Evolutionary conservation across 495 filamentous ascomycete species (phyloP), one percentile per base, ranked within the genome.

Genomic region (Aspergillus sclerotiicarbonarius): DNA sequence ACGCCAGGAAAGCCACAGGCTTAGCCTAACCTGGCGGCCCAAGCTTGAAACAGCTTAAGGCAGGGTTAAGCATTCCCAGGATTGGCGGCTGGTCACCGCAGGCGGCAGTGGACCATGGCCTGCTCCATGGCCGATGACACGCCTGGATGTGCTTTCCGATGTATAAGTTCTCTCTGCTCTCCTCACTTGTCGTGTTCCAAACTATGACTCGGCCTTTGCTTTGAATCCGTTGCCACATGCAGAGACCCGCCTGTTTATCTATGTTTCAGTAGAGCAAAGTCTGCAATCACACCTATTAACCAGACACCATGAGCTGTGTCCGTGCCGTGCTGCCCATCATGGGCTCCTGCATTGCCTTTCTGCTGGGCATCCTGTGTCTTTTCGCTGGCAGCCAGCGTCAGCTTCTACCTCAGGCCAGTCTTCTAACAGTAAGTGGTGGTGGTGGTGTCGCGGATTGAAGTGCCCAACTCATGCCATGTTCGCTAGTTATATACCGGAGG

Each of bases 321-420:
- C 47, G 47, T 8, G 13, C 47, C 13, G 25, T 50, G 13, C 19
- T 50, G 25, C 47, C 47, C 13, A 16, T 29, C 25, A 32, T 32
- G 8, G 47, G 47, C 13, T 60, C 58, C 6, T 52, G 56, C 10
- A 12, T 45, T 15, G 58, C 58, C 13, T 55, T 60, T 29, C 6
- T 60, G 2, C 43, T 60, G 33, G 53, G 53, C 1, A 51, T 60
- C 6, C 53, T 60, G 3, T 60, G 58, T 48, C 49, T 60, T 10
- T 60, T 60, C 39, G 32, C 58, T 0, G 58, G 58, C 5, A 56
- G 44, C 6, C 54, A 54, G 48, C 53, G 58, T 21, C 58, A 60
- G 49, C 33, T 54, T 29, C 41, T 60, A 8, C 58, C 58, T 4
- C 15, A 60, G 45, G 58, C 47, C 4, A 31, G 37, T 35, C 37